Percentiles rank a stretch among this genome's conserved stretches.
Conservation (phyloP, 2,329 filamentous ascomycete species). For the Metarhizium robertsii region DNA sequence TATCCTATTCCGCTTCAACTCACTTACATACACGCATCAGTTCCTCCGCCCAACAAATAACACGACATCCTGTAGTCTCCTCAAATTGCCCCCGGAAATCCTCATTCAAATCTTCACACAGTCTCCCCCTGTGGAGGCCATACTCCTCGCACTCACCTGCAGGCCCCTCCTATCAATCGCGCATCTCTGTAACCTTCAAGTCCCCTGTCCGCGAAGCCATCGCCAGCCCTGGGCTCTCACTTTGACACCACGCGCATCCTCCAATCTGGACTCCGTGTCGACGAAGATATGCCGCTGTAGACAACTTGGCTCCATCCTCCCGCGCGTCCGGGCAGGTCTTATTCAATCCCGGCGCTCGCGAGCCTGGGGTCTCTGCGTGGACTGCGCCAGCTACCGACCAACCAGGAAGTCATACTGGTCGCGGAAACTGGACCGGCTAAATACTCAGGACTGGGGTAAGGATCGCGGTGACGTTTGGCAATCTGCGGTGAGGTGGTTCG, state of each 20-base stretch:
- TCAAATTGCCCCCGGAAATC: conserved; percentile 17
- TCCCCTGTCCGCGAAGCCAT: conserved; percentile 5
- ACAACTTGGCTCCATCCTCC: conserved; percentile 9
- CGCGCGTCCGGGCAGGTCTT: conserved; percentile 10
- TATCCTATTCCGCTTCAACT: not conserved
- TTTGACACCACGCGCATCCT: conserved; percentile 1
- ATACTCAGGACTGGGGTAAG: conserved; percentile 6
- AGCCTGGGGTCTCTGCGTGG: conserved; percentile 13
- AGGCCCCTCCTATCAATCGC: conserved; percentile 14
- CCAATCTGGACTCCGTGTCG: not conserved
- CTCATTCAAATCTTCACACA: conserved; percentile 14
- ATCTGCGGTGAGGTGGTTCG: conserved; percentile 9
- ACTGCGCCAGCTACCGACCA: conserved; percentile 13
- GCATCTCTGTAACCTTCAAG: conserved; percentile 7
- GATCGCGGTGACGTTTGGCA: conserved; percentile 5
- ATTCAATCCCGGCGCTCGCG: conserved; percentile 7
- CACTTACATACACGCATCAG: not conserved
- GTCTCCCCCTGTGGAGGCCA: conserved; percentile 5
- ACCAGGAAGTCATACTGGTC: conserved; percentile 14
- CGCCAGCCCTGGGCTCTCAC: not conserved
- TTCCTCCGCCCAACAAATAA: not conserved
- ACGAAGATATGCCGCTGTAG: conserved; percentile 8
- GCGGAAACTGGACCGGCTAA: not conserved
- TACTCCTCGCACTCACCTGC: conserved; percentile 13
- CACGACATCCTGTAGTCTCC: conserved; percentile 4